phyloP scores from a whole-genome alignment of 306 rosid species.

The Castanopsis chinensis region DNA sequence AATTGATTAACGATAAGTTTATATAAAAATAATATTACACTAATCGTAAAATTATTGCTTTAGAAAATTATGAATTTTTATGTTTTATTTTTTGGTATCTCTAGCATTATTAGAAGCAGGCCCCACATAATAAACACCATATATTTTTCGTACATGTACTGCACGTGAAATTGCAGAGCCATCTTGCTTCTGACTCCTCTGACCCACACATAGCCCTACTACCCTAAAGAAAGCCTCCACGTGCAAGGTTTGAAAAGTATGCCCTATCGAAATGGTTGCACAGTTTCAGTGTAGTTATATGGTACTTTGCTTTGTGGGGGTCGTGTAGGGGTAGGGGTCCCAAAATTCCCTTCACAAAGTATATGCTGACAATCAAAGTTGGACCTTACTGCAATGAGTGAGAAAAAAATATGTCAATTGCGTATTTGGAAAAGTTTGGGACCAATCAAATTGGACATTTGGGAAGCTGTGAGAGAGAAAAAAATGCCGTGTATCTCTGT shows the following conservation, averaged over 20 bases:
- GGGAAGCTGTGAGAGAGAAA: conserved; percentile 19
- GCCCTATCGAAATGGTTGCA: not conserved
- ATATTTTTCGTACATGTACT: not conserved
- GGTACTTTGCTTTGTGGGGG: not conserved
- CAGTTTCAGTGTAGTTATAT: not conserved
- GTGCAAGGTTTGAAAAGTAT: conserved; percentile 24
- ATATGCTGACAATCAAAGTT: not conserved
- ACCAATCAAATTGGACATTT: conserved; percentile 16
- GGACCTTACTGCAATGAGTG: not conserved
- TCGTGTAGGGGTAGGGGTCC: not conserved
- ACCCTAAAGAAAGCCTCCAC: conserved; percentile 12
- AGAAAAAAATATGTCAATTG: not conserved
- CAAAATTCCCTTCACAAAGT: not conserved
- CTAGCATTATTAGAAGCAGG: not conserved
- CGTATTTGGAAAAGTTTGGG: not conserved
- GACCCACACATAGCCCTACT: not conserved
- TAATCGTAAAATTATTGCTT: too few relatives aligned
- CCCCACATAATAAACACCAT: not conserved
- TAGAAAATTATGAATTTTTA: too few relatives aligned
- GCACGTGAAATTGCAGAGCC: conserved; percentile 19
- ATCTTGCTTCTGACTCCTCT: not conserved
- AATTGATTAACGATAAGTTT: too few relatives aligned
- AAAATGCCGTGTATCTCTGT: conserved; percentile 18
- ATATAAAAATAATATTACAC: too few relatives aligned
- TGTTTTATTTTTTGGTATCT: too few relatives aligned